Evolutionary conservation across 2,329 filamentous ascomycete species (phyloP), one percentile per base, ranked within the genome.

Genomic region (Fusarium papillatum): DNA sequence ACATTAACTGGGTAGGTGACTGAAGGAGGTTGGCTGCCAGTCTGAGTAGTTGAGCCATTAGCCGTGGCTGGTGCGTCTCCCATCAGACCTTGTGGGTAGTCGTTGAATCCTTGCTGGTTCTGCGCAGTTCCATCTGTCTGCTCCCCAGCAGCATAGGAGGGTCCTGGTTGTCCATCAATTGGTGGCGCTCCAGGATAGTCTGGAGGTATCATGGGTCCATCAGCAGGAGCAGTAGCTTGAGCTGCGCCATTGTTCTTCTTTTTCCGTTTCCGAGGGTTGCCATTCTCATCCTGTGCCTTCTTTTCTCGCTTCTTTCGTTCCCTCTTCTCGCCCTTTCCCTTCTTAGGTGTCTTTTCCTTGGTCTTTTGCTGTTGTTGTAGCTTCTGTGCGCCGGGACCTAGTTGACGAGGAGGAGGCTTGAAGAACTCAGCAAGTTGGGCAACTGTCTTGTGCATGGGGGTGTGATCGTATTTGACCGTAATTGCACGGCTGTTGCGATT

Each of bases 391-490:
- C 70, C 78, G 31, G 76, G 80, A 13, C 78, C 79, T 39, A 79
- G 73, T 46, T 81, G 79, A 8, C 81, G 79, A 8, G 88, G 86
- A 17, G 86, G 83, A 7, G 88, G 89, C 34, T 85, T 84, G 65
- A 89, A 87, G 43, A 85, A 81, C 7, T 87, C 85, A 13, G 86
- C 83, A 29, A 91, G 81, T 59, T 91, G 82, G 2, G 82, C 85
- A 7, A 92, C 89, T 0, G 89, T 90, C 77, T 85, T 88, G 79
- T 92, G 90, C n/a, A 91, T 77, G 5, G 87, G 88, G 0, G 87
- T 90, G 75, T 92, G 90, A 38, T 88, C 86, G 76, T 91, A 91
- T 69, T 88, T 88, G 66, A 91, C 83, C 14, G 86, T 84, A 46
- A 92, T 87, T 11, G 84, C 81, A 38, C 87, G 86, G 36, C 82